Evolutionary conservation across 2,329 filamentous ascomycete species (phyloP).

Genomic region (Leptographium galeiforme): DNA sequence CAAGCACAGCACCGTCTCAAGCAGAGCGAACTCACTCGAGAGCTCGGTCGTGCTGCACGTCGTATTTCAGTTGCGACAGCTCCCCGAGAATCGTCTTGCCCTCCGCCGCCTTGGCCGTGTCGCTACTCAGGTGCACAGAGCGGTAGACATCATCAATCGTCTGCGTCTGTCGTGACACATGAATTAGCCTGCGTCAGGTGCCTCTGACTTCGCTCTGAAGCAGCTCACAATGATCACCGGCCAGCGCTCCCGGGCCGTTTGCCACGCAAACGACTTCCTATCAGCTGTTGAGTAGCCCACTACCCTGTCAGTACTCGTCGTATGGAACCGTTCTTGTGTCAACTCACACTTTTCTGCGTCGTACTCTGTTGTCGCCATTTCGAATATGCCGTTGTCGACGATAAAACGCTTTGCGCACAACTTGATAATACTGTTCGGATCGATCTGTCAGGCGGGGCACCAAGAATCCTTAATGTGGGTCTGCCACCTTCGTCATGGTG

Average conservation of each 20-base stretch:
- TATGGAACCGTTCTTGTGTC: not conserved
- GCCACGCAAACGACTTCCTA: conserved; percentile 72
- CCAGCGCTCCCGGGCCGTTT: conserved; percentile 80
- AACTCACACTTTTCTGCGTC: conserved; percentile 60
- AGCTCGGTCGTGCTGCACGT: conserved; percentile 76
- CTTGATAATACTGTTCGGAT: too few relatives aligned
- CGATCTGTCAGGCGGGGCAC: too few relatives aligned
- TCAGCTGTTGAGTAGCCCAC: conserved; percentile 70
- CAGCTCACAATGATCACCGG: conserved; percentile 70
- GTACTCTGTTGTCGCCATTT: conserved; percentile 35
- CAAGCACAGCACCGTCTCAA: too few relatives aligned
- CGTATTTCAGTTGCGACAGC: conserved; percentile 79
- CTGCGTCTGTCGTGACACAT: conserved; percentile 48
- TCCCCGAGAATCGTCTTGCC: conserved; percentile 76
- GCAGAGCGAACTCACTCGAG: conserved; percentile 23
- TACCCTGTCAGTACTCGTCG: conserved; percentile 21
- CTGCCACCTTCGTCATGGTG: too few relatives aligned
- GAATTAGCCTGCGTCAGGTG: not conserved
- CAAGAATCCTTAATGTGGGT: too few relatives aligned
- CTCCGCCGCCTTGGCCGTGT: conserved; percentile 54
- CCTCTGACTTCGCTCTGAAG: not conserved
- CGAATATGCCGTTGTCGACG: too few relatives aligned
- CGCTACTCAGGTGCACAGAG: conserved; percentile 45
- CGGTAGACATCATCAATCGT: conserved; percentile 92
- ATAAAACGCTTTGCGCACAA: too few relatives aligned